Evolutionary conservation across 2,329 filamentous ascomycete genomes (phyloP), one percentile per base, ranked within the genome.

Genomic region (Ilyonectria mors-panacis): DNA sequence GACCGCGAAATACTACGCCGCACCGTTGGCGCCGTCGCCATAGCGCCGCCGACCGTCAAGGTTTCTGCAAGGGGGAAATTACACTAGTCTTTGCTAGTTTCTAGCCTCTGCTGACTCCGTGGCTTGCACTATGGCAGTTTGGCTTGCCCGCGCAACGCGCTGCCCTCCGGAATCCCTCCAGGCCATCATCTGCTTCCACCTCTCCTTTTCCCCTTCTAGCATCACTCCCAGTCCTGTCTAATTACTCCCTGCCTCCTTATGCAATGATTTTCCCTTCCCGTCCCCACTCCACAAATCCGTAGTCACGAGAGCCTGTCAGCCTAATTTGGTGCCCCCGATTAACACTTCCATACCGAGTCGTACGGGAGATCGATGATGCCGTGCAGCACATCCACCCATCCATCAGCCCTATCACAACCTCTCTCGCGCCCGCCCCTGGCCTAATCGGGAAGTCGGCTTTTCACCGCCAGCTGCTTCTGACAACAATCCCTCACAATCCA

Each of bases 41-140:
- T 74, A 63, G 70, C 67, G 63, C 51, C 64, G 67, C 62, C 28
- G 47, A 66, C 70, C 72, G 73, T 70, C 70, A 72, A 62, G 72
- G 72, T 75, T 69, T 73, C 69, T 74, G 72, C 72, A 74, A 73
- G 70, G 72, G 72, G 72, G 72, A 74, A 70, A 74, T 74, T 74
- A 55, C 48, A 47, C 50, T 23, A 51, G 28, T 15, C 48, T 21
- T 53, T 39, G 58, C 58, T 53, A 33, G n/a, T n/a, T n/a, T 8
- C 39, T 42, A 42, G 39, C 17, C 39, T 54, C 35, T 61, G 47
- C 47, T 47, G 23, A 28, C 39, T 28, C 35, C 39, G 2, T 30
- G 10, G 30, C 30, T 9, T 37, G 10, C 30, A 9, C 10, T 33
- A 33, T 12, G 30, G 30, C 10, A 9, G 4, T 12, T 8, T 33